Conservation (phyloP, 495 filamentous ascomycete genomes). For the Durotheca rogersii region DNA sequence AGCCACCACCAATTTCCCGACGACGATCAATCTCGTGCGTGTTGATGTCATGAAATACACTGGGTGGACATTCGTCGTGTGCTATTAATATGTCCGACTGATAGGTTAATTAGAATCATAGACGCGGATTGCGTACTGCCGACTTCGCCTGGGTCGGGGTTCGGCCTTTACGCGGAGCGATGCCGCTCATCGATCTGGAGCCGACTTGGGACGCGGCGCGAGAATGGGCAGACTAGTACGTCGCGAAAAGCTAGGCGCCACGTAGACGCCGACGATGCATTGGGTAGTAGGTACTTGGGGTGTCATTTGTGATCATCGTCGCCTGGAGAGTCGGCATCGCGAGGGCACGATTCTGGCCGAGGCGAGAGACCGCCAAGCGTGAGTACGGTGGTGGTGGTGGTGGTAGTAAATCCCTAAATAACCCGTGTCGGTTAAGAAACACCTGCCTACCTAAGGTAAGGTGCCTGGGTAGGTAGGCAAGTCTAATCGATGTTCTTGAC, state of each 20-base stretch:
- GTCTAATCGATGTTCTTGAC: no score
- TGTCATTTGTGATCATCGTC: not conserved
- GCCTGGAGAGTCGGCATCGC: not conserved
- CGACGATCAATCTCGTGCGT: not conserved
- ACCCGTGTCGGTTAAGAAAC: no score
- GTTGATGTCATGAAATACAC: no score
- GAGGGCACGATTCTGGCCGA: no score
- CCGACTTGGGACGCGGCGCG: conserved; percentile 4
- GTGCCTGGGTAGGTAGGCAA: no score
- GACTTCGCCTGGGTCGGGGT: conserved; percentile 8
- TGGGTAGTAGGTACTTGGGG: conserved; percentile 3
- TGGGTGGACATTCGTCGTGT: no score
- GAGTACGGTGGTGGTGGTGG: no score
- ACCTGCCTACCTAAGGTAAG: no score
- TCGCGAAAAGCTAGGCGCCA: not conserved
- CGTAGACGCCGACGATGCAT: conserved; percentile 2
- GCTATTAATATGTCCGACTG: no score
- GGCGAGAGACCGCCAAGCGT: no score
- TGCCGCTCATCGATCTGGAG: conserved; percentile 14
- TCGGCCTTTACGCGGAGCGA: conserved; percentile 19
- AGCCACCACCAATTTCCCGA: not conserved
- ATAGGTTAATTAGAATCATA: not conserved
- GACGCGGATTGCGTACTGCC: not conserved
- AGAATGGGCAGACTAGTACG: no score
- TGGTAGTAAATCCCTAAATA: no score